Base-by-base conservation (phyloP, 768 basidiomycete species). In the Phylloporus rhodoxanthus region DNA sequence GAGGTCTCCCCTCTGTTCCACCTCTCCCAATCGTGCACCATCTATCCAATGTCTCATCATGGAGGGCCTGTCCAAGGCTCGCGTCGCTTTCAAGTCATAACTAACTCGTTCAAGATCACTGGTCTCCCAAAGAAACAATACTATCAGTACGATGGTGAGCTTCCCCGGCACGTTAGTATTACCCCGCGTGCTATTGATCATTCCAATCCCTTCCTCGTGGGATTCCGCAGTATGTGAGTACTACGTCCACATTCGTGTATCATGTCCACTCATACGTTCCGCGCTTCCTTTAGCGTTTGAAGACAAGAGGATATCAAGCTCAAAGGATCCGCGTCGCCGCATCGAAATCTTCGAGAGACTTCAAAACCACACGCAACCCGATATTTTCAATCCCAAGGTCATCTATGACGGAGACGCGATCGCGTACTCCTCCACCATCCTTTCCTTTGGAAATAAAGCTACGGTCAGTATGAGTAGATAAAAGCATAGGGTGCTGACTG, bases 381-480 rank as follows among this genome's bases (percentile, higher is more conserved):
- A 45, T 0, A 8, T 69, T 0, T 80, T 80, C 52, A 66, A 57
- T 11, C 75, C 75, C 1, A 70, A 68, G 13, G 64, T 69, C 4
- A 56, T 80, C 5, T 81, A 75, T 47, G 78, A 81, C 43, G 73
- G 77, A 0, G 65, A 66, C 4, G 66, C 68, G 0, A 71, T 78
- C 0, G 57, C 75, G 0, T 81, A 75, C 32, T 64, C 73, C 0
- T 66, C 72, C 0, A 55, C 47, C 0, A 45, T 32, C 0, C 63
- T 75, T 3, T 43, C 65, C 2, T 59, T 72, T 9, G 66, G 70
- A 0, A 66, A 67, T 11, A 50, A 60, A 2, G 62, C 59, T 0
- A 64, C 57, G 30, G 72, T 71, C 40, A 43, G 68, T 56, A 28
- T 13, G 10, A 43, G 30, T n/a, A 19, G 6, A 9, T 17, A 14